phyloP scores from a whole-genome alignment of 1,139 yeast species.

The Geotrichum aggregatum region DNA sequence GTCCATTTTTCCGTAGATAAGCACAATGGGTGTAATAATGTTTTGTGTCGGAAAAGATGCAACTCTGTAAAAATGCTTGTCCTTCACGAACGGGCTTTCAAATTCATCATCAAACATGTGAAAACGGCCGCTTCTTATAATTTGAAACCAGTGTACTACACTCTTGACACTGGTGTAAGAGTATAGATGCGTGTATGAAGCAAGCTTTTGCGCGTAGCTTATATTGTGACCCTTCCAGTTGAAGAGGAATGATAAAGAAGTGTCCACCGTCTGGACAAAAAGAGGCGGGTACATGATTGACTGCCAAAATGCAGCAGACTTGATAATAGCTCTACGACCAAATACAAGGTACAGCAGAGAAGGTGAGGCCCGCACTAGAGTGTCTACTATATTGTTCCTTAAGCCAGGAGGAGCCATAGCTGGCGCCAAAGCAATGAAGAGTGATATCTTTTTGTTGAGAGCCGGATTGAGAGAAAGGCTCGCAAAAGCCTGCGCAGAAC shows the following conservation, averaged over 20 bases:
- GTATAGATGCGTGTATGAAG: conserved; percentile 78
- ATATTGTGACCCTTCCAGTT: conserved; percentile 77
- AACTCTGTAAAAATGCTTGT: conserved; percentile 47
- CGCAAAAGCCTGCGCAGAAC: conserved; percentile 89
- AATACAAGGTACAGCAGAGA: conserved; percentile 66
- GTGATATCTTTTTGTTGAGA: conserved; percentile 63
- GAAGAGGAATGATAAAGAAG: conserved; percentile 61
- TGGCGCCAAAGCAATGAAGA: conserved; percentile 80
- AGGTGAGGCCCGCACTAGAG: conserved; percentile 76
- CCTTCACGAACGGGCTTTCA: conserved; percentile 35
- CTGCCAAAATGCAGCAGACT: conserved; percentile 80
- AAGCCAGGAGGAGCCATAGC: conserved; percentile 92
- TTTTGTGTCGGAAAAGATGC: conserved; percentile 65
- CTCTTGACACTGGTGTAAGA: conserved; percentile 88
- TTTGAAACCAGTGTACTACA: conserved; percentile 96
- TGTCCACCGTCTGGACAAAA: conserved; percentile 68
- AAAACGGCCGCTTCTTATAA: conserved; percentile 70
- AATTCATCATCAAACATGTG: conserved; percentile 78
- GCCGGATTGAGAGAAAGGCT: conserved; percentile 65
- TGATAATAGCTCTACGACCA: conserved; percentile 68
- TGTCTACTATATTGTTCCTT: conserved; percentile 68
- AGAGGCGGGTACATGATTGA: conserved; percentile 77
- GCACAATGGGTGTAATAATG: conserved; percentile 63
- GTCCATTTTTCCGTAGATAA: conserved; percentile 76
- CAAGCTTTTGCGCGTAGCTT: conserved; percentile 62